Base-by-base conservation (phyloP, 1,139 yeast species). In the Taphrina wiesneri region DNA sequence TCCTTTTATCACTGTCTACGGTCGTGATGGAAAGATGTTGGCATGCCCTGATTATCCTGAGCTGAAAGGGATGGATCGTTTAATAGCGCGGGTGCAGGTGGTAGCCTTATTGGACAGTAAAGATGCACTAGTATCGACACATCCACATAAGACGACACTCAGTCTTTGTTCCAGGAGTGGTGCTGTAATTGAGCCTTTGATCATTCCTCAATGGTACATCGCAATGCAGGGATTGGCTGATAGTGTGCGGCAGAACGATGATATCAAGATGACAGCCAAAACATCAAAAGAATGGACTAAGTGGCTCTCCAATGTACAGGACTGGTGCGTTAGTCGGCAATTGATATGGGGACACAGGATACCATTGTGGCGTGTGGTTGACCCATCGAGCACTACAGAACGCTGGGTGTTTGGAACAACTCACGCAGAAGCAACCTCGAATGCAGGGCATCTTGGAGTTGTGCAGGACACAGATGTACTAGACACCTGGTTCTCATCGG, bases 401-500 rank as follows among this genome's bases (percentile, higher is more conserved):
- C 45, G 49, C 25, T 67, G 69, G 69, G 54, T 67, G 7, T 66
- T 57, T 15, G 69, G 69, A n/a, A 26, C 26, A 15, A 30, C 39
- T 19, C 21, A 41, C 6, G 56, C 26, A 4, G 56, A 62, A 41
- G 69, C 69, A 4, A 17, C 32, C 6, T 9, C 62, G 21, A 47
- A 49, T 41, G 57, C 69, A 21, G 65, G n/a, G n/a, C 36, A 36
- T 15, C 36, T 63, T 6, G 28, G 32, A 32, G 59, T 67, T 28
- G 49, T 45, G 17, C 69, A 67, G 49, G 69, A 65, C 41, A 26
- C 23, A n/a, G 69, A 67, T 41, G 69, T 66, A 7, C 41, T 67
- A 5, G 69, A 67, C 41, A 67, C 69, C 3, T 67, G 69, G 69
- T 67, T 67, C 32, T 67, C 69, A 25, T 60, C 69, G 36, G 69